These are phyloP conservation scores for Rhizopus microsporus DNA, from an alignment of 371 early-diverging fungal species.

Conservation along the genomic window DNA sequence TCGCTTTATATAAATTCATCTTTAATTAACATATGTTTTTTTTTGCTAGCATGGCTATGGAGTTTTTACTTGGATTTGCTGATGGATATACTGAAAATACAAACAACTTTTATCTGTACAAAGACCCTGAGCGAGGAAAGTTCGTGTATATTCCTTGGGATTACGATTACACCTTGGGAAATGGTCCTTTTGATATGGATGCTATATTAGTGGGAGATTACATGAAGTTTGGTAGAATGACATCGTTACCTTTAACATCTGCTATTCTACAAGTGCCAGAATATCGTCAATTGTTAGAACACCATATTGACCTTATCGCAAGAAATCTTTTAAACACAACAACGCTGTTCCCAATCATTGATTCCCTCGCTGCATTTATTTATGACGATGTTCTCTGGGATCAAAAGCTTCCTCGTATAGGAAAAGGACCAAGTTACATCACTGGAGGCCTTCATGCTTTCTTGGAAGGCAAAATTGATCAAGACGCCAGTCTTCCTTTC, in stretches of 20 bases:
- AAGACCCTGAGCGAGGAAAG: slow-evolving; percentile 17
- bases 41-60: slow-evolving; percentile 35
- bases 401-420: slow-evolving; percentile 17
- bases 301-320: slow-evolving; percentile 8
- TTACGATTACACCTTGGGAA: slow-evolving; percentile 36
- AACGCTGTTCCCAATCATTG: slow-evolving; percentile 20
- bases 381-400: slow-evolving; percentile 37
- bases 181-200: slow-evolving; percentile 28
- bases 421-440: slow-evolving; percentile 10
- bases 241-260: slow-evolving; percentile 25
- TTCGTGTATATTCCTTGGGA: slow-evolving; percentile 37
- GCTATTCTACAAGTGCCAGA: slow-evolving; percentile 23
- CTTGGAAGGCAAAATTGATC: slow-evolving; percentile 1
- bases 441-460: slow-evolving; percentile 2
- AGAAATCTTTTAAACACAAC: slow-evolving; percentile 14
- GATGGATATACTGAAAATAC: slow-evolving; percentile 40
- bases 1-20: not conserved
- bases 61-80: slow-evolving; percentile 32
- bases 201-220: slow-evolving; percentile 31
- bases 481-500: slow-evolving; percentile 10
- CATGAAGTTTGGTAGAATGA: slow-evolving; percentile 18
- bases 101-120: slow-evolving; percentile 44
- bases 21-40: not conserved
- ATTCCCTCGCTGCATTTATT: slow-evolving; percentile 20
- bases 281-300: slow-evolving; percentile 20